Conservation (phyloP, 306 rosid species). For the Alnus glutinosa region DNA sequence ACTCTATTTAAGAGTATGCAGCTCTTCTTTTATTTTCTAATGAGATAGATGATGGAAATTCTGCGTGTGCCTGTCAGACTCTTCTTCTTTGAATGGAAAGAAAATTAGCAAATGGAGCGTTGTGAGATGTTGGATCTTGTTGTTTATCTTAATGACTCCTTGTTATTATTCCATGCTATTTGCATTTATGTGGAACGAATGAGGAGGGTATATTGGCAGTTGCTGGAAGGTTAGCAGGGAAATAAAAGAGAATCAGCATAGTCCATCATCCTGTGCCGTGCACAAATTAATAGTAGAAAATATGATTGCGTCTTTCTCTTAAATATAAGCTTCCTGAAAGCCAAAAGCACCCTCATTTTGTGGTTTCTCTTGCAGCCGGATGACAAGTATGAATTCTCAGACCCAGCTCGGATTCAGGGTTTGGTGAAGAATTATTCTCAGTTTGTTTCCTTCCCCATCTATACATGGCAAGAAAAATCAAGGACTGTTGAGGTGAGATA, state of each 20-base stretch:
- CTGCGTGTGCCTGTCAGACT: not conserved
- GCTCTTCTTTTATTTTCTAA: conserved; percentile 18
- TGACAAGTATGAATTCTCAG: conserved; percentile 95
- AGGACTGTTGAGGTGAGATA: conserved; percentile 78
- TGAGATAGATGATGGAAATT: not conserved
- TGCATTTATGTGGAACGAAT: too few relatives aligned
- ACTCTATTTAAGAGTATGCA: conserved; percentile 71
- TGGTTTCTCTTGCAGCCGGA: conserved; percentile 51
- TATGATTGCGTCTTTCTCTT: not conserved
- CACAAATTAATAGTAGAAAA: not conserved
- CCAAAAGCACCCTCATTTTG: not conserved
- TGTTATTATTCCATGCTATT: not conserved
- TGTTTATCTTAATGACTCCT: not conserved
- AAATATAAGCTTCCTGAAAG: not conserved
- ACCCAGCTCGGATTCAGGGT: conserved; percentile 77
- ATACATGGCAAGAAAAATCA: conserved; percentile 94
- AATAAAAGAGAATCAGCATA: not conserved
- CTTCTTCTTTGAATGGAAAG: not conserved
- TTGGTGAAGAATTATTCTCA: conserved; percentile 98
- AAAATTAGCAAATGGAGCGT: not conserved
- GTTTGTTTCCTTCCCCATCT: conserved; percentile 97
- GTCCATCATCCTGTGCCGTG: not conserved
- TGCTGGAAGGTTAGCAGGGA: not conserved
- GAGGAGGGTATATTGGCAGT: not conserved
- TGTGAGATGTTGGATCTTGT: not conserved